Evolutionary conservation across 495 filamentous ascomycete genomes (phyloP), one percentile per base, ranked within the genome.

Genomic region (Ascodesmis nigricans): DNA sequence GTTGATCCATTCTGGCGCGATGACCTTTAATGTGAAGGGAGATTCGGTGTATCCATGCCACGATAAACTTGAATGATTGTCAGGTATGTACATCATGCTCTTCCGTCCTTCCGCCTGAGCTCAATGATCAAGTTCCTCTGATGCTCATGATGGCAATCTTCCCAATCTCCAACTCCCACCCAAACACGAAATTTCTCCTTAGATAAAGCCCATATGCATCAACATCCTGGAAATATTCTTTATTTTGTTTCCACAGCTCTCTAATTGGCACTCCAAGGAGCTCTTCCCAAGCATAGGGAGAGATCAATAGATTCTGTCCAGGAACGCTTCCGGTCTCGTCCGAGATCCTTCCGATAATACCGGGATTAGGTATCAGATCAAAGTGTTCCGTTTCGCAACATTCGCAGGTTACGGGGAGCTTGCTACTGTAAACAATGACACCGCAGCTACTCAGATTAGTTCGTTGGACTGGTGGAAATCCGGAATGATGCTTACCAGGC

Each of bases 181-280:
- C 45, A 35, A 53, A 51, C 28, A 46, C 19, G 2, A 54, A 6
- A 20, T 39, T 42, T 16, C 53, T 24, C n/a, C 36, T 40, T 29
- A 48, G 19, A 21, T 48, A 54, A 16, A 50, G 22, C 16, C 53
- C 29, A 6, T 44, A 36, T 2, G 41, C 31, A 23, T 54, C 50
- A 10, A 54, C 17, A 33, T 50, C 43, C 28, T 34, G 38, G 39
- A 44, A 37, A 36, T 38, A 41, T 24, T 28, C 26, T 11, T 13
- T 16, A 38, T 35, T 39, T 5, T n/a, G 40, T 34, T 21, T 30
- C 22, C 16, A 20, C 33, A 0, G 38, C 42, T 7, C 54, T 33
- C 18, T 43, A 39, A 33, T 39, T 30, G 7, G 45, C 39, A 15
- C 21, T 44, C 52, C 53, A 2, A 55, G 38, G 5, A 55, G 40